Base-by-base conservation (phyloP, 345 rosid genomes). In the Viola odorata region DNA sequence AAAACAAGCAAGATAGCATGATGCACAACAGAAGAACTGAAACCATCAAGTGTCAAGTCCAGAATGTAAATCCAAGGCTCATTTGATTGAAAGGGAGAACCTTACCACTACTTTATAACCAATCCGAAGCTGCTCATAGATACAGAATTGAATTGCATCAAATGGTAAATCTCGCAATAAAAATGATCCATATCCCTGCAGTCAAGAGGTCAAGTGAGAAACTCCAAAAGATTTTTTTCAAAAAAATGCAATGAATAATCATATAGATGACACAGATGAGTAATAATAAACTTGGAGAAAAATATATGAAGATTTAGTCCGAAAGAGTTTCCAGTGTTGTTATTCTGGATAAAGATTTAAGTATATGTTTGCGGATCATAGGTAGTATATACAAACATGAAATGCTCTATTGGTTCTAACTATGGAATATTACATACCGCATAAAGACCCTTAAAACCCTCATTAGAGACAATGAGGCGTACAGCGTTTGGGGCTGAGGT, bases 101-200 rank as follows among this genome's bases (percentile, higher is more conserved):
- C 82, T 81, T 83, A 87, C 98, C 38, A 85, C 95, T 16, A 52
- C 80, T 66, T 82, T 94, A 73, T 90, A 94, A 45, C 95, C 96
- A 64, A 94, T 70, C 60, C 95, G 83, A 48, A 94, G 82, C 78
- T 94, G 97, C 84, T 94, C 97, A 44, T 94, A 94, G 69, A 90
- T 80, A 77, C 97, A 94, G 77, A 94, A 94, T 68, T 94, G 97
- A 69, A 88, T 80, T 45, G 96, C 99, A 76, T 94, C 99, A 78
- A 94, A 94, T 23, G 96, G 96, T 75, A 94, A 81, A 80, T 94
- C 99, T 70, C 95, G 79, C 79, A 94, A 57, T 42, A 90, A 66
- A 68, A 90, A 90, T 6, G 97, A 90, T 69, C 97, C 74, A 62
- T 90, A 94, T 52, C 99, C 99, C 99, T 94, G 64, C 37, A 73